phyloP scores from a whole-genome alignment of 1,284 basidiomycete genomes.

The Takashimella koratensis region DNA sequence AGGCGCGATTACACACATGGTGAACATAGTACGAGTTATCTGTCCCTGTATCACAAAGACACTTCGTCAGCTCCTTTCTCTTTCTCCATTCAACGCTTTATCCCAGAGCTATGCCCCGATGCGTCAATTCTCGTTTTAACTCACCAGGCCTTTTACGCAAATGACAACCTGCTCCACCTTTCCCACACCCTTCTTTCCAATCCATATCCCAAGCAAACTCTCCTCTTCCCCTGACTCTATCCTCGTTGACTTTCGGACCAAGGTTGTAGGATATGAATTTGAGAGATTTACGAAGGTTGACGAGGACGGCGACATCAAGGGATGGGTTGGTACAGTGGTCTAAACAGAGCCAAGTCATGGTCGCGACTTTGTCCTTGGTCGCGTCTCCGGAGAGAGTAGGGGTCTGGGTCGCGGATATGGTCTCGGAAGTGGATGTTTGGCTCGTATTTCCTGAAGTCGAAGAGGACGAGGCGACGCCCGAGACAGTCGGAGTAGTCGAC shows the following conservation, averaged over 20 bases:
- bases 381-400: background rate
- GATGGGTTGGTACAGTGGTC: conserved; percentile 34
- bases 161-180: conserved; percentile 3
- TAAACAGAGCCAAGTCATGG: conserved; percentile 34
- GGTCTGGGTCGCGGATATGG: too few relatives aligned
- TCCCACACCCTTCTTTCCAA: conserved; percentile 10
- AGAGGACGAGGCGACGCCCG: background rate
- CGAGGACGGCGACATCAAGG: conserved; percentile 13
- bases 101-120: too few relatives aligned
- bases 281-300: conserved; percentile 17
- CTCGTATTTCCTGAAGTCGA: too few relatives aligned
- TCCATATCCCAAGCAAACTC: conserved; percentile 29
- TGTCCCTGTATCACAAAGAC: background rate
- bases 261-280: conserved; percentile 23
- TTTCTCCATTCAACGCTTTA: background rate
- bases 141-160: conserved; percentile 8
- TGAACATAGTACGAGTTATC: conserved; percentile 9
- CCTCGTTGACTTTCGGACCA: conserved; percentile 11
- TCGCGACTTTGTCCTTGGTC: background rate
- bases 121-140: too few relatives aligned
- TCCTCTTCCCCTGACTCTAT: conserved; percentile 30
- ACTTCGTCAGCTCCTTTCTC: background rate
- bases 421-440: too few relatives aligned
- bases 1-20: conserved; percentile 7
- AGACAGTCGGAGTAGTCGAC: background rate